phyloP scores from a whole-genome alignment of 495 filamentous ascomycete genomes.

The Xylaria intraflava region DNA sequence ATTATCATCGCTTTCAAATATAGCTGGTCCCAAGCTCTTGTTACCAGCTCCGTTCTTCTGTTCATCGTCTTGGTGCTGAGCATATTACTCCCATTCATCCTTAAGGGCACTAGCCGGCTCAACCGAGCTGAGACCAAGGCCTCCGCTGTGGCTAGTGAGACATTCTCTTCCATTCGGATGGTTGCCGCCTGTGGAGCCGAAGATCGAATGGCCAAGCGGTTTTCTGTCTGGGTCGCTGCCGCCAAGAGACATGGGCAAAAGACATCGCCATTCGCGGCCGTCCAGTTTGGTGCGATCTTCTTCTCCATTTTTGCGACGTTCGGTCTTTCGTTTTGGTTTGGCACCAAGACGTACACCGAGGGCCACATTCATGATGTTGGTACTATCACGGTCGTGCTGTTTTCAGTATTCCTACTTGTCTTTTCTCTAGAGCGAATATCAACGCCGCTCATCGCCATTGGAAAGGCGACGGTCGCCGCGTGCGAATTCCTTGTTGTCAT shows the following conservation, averaged over 20 bases:
- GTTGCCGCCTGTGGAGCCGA: constrained; percentile 61
- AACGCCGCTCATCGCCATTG: constrained; percentile 43
- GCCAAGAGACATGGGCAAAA: constrained; percentile 46
- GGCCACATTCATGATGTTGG: constrained; percentile 37
- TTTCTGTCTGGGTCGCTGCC: constrained; percentile 51
- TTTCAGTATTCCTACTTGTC: constrained; percentile 52
- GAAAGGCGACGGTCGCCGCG: constrained; percentile 50
- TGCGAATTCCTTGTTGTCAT: constrained; percentile 52
- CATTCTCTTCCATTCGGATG: constrained; percentile 50
- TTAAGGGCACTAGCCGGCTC: constrained; percentile 42
- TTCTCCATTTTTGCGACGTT: constrained; percentile 39
- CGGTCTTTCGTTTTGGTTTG: constrained; percentile 49
- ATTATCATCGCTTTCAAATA: constrained; percentile 49
- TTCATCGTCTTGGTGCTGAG: constrained; percentile 49
- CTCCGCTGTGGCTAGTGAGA: constrained; percentile 53
- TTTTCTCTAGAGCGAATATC: constrained; percentile 42
- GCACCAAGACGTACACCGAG: constrained; percentile 36
- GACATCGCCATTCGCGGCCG: constrained; percentile 38
- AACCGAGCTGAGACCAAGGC: constrained; percentile 44
- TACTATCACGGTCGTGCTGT: constrained; percentile 45
- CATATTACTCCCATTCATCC: constrained; percentile 51
- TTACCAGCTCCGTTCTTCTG: constrained; percentile 50
- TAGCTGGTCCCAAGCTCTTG: constrained; percentile 51
- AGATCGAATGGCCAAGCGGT: constrained; percentile 42
- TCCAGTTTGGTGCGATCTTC: constrained; percentile 32